Evolutionary conservation across 495 filamentous ascomycete species (phyloP).

Genomic region (Astrothelium macrocarpum): DNA sequence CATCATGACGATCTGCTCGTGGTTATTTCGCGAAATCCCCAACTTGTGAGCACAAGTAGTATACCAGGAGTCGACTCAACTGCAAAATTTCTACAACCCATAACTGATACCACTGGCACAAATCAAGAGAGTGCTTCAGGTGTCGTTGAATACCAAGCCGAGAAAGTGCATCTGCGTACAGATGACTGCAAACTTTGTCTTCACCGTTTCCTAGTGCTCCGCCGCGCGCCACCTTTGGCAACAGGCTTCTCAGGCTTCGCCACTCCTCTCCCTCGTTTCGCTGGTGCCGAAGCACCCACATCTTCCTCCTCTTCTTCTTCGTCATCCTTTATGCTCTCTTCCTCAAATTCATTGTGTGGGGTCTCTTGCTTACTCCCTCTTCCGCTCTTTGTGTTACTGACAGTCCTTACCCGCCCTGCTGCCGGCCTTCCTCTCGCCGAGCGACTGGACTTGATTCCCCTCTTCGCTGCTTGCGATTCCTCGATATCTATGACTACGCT

Average conservation of each 20-base stretch:
- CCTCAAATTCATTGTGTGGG: conserved; percentile 26
- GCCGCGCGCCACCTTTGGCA: conserved; percentile 3
- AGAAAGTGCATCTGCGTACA: too few relatives aligned
- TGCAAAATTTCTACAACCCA: too few relatives aligned
- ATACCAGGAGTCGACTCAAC: too few relatives aligned
- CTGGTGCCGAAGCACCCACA: conserved; percentile 17
- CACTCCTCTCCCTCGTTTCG: conserved; percentile 24
- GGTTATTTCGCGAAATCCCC: too few relatives aligned
- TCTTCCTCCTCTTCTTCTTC: conserved; percentile 29
- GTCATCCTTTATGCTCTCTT: conserved; percentile 22
- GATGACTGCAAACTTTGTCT: too few relatives aligned
- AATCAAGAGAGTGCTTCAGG: too few relatives aligned
- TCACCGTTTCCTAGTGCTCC: not conserved
- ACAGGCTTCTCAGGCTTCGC: conserved; percentile 22
- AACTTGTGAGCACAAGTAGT: too few relatives aligned
- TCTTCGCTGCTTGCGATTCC: conserved; percentile 13
- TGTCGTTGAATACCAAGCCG: too few relatives aligned
- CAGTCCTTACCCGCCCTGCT: not conserved
- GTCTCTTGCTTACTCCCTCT: conserved; percentile 23
- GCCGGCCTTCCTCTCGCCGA: conserved; percentile 6
- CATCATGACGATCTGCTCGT: too few relatives aligned
- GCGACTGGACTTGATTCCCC: not conserved
- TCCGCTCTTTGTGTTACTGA: conserved; percentile 9
- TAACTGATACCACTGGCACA: too few relatives aligned
- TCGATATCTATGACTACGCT: conserved; percentile 18